Conservation (phyloP, 371 early-diverging fungal genomes). For the Mucor saturninus region DNA sequence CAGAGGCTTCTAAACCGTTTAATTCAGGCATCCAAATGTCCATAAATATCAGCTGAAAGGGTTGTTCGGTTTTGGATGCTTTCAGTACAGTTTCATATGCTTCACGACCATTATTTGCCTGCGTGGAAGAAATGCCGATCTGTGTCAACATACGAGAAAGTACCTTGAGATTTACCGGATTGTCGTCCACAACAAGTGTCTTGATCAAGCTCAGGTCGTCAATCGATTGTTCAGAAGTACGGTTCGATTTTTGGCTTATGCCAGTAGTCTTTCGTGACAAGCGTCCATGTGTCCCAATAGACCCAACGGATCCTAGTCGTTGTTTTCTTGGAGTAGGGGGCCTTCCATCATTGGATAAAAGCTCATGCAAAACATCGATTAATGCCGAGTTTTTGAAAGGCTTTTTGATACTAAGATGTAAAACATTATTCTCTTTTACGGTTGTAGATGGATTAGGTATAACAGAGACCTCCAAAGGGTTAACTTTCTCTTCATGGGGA, state of each 20-base stretch:
- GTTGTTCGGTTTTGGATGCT: slow-evolving; percentile 5
- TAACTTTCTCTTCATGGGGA: slow-evolving; percentile 8
- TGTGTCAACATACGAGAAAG: slow-evolving; percentile 46
- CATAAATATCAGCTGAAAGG: slow-evolving; percentile 55
- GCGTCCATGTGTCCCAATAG: not conserved
- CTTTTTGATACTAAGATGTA: slow-evolving; percentile 9
- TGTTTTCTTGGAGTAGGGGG: not conserved
- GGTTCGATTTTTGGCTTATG: not conserved
- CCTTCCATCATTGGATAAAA: not conserved
- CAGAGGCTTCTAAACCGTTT: slow-evolving; percentile 54
- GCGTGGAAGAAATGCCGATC: slow-evolving; percentile 9
- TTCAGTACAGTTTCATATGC: slow-evolving; percentile 43
- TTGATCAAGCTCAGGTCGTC: slow-evolving; percentile 16
- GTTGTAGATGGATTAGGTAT: not conserved
- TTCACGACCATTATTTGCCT: slow-evolving; percentile 50
- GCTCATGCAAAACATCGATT: slow-evolving; percentile 11
- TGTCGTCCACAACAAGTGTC: slow-evolving; percentile 59
- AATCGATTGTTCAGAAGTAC: not conserved
- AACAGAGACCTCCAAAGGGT: not conserved
- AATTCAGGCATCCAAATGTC: slow-evolving; percentile 65
- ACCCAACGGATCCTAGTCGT: not conserved
- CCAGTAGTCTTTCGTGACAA: not conserved
- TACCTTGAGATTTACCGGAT: slow-evolving; percentile 58
- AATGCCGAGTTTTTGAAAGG: slow-evolving; percentile 22
- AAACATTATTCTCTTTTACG: not conserved